phyloP scores from a whole-genome alignment of 192 early-diverging fungal genomes.

The Podila epigama region DNA sequence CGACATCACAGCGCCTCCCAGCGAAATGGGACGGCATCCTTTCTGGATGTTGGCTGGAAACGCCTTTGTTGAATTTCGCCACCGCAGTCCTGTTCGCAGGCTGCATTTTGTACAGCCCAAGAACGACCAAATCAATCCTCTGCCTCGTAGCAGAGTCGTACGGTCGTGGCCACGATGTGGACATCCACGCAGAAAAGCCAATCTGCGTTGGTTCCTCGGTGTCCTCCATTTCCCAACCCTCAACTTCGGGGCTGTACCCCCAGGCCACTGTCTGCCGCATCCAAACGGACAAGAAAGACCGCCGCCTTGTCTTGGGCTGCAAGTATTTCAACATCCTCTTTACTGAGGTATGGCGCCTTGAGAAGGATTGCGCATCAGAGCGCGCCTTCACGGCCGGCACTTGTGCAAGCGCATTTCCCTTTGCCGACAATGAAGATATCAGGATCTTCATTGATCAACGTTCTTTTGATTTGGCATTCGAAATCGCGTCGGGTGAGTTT shows the following conservation, averaged over 20 bases:
- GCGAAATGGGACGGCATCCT: slow-evolving; percentile 12
- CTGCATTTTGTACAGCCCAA: slow-evolving; percentile 1
- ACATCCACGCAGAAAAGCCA: slow-evolving; percentile 5
- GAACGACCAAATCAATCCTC: neutral
- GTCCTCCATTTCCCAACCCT: slow-evolving; percentile 5
- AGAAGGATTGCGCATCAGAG: slow-evolving; percentile 7
- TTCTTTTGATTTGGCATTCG: slow-evolving; percentile 11
- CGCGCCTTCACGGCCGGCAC: no score
- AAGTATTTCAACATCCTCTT: slow-evolving; percentile 16
- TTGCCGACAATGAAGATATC: slow-evolving; percentile 5
- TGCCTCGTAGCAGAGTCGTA: slow-evolving; percentile 18
- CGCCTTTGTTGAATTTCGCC: slow-evolving; percentile 6
- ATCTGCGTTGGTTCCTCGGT: slow-evolving; percentile 5
- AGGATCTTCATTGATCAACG: slow-evolving; percentile 15
- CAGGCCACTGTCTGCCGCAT: slow-evolving; percentile 8
- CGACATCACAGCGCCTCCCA: slow-evolving; percentile 8
- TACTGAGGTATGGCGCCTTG: slow-evolving; percentile 18
- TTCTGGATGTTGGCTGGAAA: slow-evolving; percentile 17
- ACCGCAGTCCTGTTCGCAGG: slow-evolving; percentile 8
- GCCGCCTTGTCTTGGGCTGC: slow-evolving; percentile 12
- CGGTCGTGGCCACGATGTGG: slow-evolving; percentile 5
- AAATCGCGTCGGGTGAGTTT: slow-evolving; percentile 2
- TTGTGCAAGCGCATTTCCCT: slow-evolving; percentile 10
- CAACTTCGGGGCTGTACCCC: slow-evolving; percentile 3
- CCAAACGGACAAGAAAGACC: slow-evolving; percentile 13